These are phyloP conservation scores for Pseudisothecium myosuroides DNA, from an alignment of 225 moss, liverwort and hornwort species.

Conservation along the genomic window DNA sequence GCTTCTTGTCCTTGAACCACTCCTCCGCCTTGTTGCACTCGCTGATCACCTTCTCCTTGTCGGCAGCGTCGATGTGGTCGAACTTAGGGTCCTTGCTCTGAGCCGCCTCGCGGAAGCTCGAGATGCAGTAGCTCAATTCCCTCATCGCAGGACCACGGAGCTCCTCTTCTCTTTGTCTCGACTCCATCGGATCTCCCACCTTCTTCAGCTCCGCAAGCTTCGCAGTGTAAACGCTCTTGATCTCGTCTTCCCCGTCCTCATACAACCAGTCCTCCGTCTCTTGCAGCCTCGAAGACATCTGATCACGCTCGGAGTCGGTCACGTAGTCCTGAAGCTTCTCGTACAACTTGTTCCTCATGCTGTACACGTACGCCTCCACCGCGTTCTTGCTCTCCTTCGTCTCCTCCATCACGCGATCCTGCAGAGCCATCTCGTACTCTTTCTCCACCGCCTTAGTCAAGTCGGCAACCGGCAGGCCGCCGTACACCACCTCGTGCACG, in stretches of 20 bases:
- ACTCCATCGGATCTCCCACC: constrained; percentile 82
- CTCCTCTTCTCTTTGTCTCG: constrained; percentile 79
- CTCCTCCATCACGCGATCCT: constrained; percentile 99
- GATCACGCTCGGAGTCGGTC: constrained; percentile 73
- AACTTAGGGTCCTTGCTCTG: constrained; percentile 77
- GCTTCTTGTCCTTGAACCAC: constrained; percentile 96
- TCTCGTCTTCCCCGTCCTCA: constrained; percentile 96
- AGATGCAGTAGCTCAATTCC: constrained; percentile 73
- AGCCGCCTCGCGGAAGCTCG: constrained; percentile 84
- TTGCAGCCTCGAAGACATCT: constrained; percentile 63
- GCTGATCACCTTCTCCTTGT: constrained; percentile 77
- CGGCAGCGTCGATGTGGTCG: constrained; percentile 72
- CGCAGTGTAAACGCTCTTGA: constrained; percentile 86
- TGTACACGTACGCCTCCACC: constrained; percentile 96
- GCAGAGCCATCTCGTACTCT: constrained; percentile 94
- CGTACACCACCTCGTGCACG: constrained; percentile 66
- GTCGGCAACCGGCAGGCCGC: constrained; percentile 48
- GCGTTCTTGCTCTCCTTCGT: constrained; percentile 99
- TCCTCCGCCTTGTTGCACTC: constrained; percentile 94
- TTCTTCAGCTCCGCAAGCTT: constrained; percentile 85
- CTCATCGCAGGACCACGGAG: constrained; percentile 45
- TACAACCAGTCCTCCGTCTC: constrained; percentile 97
- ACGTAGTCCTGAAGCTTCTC: constrained; percentile 85
- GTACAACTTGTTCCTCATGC: constrained; percentile 96
- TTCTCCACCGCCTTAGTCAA: constrained; percentile 85